Evolutionary conservation across 176 grass and related monocot species (phyloP), one percentile per base, ranked within the genome.

Genomic region (Pharus latifolius): DNA sequence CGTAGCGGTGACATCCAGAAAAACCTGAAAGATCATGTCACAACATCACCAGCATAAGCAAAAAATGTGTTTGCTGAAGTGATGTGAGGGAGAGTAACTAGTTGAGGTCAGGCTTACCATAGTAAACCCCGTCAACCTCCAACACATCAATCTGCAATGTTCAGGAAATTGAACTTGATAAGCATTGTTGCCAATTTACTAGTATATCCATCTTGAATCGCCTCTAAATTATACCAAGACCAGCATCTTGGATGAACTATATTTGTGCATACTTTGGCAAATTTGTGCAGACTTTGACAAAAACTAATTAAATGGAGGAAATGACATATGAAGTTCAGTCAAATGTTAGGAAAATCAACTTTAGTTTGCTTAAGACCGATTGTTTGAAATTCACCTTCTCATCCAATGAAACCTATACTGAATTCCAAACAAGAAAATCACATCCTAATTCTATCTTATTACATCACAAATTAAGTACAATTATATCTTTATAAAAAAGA

Each of bases 1-100:
- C 90, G 1, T 87, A 98, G 28, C 95, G 81, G 42, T 98, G 95
- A 60, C 95, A 94, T 80, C 95, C 95, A 27, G 90, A 98, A 83
- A 98, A 98, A 9, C 90, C 95, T 98, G 60, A 69, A 71, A 75
- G 64, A 48, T 29, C 25, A 83, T 8, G n/a, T 57, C 12, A 16
- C 2, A 37, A 3, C 49, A 38, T 69, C 46, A 82, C 61, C 54
- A 81, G 8, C 6, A 24, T n/a, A 33, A 67, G 37, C 33, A 33
- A 46, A 79, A 60, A 16, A 1, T 56, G 42, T 2, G 54, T 14
- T 74, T 41, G n/a, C n/a, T 44, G 5, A 67, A 65, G 45, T 65
- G 73, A 45, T 30, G n/a, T 69, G 1, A 49, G 24, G 22, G 24
- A n/a, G 16, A 60, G 30, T 54, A 54, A 19, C 18, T 4, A 72